These are phyloP conservation scores for Penicillium lagena DNA, from an alignment of 495 filamentous ascomycete species.

Conservation along the genomic window DNA sequence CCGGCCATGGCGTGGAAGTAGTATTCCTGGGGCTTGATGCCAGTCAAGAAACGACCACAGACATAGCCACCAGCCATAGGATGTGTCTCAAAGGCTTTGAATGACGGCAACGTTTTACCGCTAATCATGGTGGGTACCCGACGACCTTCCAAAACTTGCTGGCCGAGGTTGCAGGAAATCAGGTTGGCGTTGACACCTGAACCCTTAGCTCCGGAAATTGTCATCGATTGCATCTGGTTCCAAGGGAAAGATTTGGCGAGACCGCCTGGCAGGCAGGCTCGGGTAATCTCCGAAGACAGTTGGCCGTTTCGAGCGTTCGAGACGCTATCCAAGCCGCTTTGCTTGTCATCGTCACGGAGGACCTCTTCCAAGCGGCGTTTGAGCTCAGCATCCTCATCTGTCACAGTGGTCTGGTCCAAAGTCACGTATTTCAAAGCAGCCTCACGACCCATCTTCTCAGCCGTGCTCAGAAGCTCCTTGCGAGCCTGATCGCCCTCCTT, in stretches of 20 bases:
- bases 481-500: slow-evolving; percentile 68
- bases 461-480: slow-evolving; percentile 60
- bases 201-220: slow-evolving; percentile 92
- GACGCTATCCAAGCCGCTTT: slow-evolving; percentile 77
- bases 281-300: slow-evolving; percentile 75
- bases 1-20: slow-evolving; percentile 99
- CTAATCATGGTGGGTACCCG: slow-evolving; percentile 97
- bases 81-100: slow-evolving; percentile 83
- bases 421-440: slow-evolving; percentile 89
- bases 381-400: slow-evolving; percentile 61
- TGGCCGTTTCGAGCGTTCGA: slow-evolving; percentile 64
- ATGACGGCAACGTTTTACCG: slow-evolving; percentile 93
- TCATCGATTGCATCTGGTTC: slow-evolving; percentile 99
- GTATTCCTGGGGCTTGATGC: slow-evolving; percentile 94
- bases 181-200: slow-evolving; percentile 88
- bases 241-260: slow-evolving; percentile 88
- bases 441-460: slow-evolving; percentile 68
- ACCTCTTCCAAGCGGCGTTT: slow-evolving; percentile 78
- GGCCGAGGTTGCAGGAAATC: slow-evolving; percentile 95
- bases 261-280: slow-evolving; percentile 69
- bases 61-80: slow-evolving; percentile 92
- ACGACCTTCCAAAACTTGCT: slow-evolving; percentile 92
- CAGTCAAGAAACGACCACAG: slow-evolving; percentile 93
- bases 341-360: slow-evolving; percentile 83
- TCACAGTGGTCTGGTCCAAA: slow-evolving; percentile 55